Conservation (phyloP, 495 filamentous ascomycete genomes). For the Sporormia fimetaria region DNA sequence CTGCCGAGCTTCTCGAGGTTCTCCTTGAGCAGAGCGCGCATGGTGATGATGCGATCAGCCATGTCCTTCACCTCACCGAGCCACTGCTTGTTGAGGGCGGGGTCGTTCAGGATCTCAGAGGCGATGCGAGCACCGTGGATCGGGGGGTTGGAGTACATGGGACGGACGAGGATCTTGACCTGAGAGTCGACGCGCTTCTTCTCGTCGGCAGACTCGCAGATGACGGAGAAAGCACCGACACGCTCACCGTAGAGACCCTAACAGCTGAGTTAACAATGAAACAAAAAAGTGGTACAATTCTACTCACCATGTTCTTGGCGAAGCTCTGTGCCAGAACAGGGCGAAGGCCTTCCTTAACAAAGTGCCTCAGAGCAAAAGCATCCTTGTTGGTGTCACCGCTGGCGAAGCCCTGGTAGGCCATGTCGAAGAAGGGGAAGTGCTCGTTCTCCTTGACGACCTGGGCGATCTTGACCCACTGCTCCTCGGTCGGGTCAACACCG, state of each 20-base stretch:
- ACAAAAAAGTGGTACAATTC: neutral
- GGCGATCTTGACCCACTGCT: conserved; percentile 90
- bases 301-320: conserved; percentile 93
- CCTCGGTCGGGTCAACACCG: conserved; percentile 83
- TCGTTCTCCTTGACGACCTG: conserved; percentile 76
- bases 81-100: conserved; percentile 84
- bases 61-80: conserved; percentile 94
- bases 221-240: conserved; percentile 90
- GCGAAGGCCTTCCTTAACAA: conserved; percentile 83
- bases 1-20: conserved; percentile 89
- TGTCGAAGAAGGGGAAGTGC: conserved; percentile 97
- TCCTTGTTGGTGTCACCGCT: conserved; percentile 84
- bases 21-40: conserved; percentile 84
- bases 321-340: conserved; percentile 87
- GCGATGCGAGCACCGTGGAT: conserved; percentile 93
- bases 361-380: conserved; percentile 84
- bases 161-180: conserved; percentile 95
- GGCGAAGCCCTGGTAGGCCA: conserved; percentile 99
- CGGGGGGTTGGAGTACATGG: conserved; percentile 96
- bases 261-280: neutral
- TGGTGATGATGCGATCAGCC: conserved; percentile 97
- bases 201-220: conserved; percentile 74
- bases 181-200: conserved; percentile 95
- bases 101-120: conserved; percentile 80
- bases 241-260: conserved; percentile 96